phyloP scores from a whole-genome alignment of 2,329 filamentous ascomycete species.

The Penicillium sp. region DNA sequence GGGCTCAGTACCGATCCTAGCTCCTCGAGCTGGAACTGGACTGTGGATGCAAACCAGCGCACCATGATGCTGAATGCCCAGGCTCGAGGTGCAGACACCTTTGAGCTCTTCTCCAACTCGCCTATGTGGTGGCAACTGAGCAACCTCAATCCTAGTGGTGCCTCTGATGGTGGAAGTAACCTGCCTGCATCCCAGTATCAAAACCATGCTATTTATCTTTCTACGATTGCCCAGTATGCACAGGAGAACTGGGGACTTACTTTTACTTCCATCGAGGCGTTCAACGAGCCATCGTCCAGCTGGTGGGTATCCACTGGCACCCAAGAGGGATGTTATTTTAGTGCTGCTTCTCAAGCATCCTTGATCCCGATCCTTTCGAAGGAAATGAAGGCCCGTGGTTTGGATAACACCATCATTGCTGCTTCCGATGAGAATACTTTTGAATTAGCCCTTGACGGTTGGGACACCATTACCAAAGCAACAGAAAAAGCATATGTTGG shows the following conservation, averaged over 20 bases:
- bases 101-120: conserved; percentile 16
- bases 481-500: conserved; percentile 4
- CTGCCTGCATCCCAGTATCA: conserved; percentile 13
- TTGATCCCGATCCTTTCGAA: conserved; percentile 8
- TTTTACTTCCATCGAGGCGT: conserved; percentile 12
- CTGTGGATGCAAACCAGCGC: conserved; percentile 13
- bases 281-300: conserved; percentile 10
- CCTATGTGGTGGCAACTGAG: conserved; percentile 14
- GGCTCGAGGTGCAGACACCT: conserved; percentile 9
- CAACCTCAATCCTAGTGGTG: conserved; percentile 14
- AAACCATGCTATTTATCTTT: conserved; percentile 13
- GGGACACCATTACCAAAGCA: conserved; percentile 9
- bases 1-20: conserved; percentile 6
- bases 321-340: conserved; percentile 13
- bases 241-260: conserved; percentile 11
- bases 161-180: conserved; percentile 7
- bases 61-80: conserved; percentile 11
- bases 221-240: conserved; percentile 11
- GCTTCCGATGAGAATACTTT: conserved; percentile 12
- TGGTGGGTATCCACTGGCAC: conserved; percentile 13
- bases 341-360: conserved; percentile 5
- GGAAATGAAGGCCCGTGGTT: conserved; percentile 5
- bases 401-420: conserved; percentile 10
- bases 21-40: conserved; percentile 16
- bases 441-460: conserved; percentile 6